phyloP scores from a whole-genome alignment of 2,329 filamentous ascomycete species.

The Colletotrichum kahawae region DNA sequence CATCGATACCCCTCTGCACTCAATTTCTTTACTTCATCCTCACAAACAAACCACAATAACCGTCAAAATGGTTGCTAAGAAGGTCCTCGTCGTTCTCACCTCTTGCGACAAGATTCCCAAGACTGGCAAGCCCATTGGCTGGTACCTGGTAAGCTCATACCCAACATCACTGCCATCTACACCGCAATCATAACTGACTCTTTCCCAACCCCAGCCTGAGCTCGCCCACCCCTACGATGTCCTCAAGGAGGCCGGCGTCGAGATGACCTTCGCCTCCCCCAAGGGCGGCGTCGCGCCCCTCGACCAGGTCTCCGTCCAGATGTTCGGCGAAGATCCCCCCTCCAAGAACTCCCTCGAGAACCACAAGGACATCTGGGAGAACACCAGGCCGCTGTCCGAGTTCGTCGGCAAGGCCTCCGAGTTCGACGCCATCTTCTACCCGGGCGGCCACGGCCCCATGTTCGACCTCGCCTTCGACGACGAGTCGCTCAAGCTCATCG shows the following conservation, averaged over 20 bases:
- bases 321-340: slow-evolving; percentile 58
- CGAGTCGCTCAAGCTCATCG: slow-evolving; percentile 63
- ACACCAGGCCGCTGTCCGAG: slow-evolving; percentile 62
- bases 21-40: not conserved
- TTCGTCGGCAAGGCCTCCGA: slow-evolving; percentile 62
- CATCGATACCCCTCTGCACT: not conserved
- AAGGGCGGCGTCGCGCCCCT: slow-evolving; percentile 66
- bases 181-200: not conserved
- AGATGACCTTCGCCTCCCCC: slow-evolving; percentile 65
- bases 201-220: slow-evolving; percentile 50
- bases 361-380: slow-evolving; percentile 65
- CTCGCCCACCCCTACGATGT: slow-evolving; percentile 69
- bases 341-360: slow-evolving; percentile 59
- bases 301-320: slow-evolving; percentile 62
- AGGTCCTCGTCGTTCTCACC: slow-evolving; percentile 74
- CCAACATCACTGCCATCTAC: not conserved
- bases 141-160: slow-evolving; percentile 65
- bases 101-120: slow-evolving; percentile 59
- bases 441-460: slow-evolving; percentile 68
- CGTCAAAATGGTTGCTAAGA: slow-evolving; percentile 51
- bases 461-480: slow-evolving; percentile 66
- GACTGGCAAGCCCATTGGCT: slow-evolving; percentile 65
- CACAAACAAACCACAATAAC: not conserved
- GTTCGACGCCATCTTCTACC: slow-evolving; percentile 67
- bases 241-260: slow-evolving; percentile 53